Base-by-base conservation (phyloP, 2,329 filamentous ascomycete genomes). In the Fulvia fulva region DNA sequence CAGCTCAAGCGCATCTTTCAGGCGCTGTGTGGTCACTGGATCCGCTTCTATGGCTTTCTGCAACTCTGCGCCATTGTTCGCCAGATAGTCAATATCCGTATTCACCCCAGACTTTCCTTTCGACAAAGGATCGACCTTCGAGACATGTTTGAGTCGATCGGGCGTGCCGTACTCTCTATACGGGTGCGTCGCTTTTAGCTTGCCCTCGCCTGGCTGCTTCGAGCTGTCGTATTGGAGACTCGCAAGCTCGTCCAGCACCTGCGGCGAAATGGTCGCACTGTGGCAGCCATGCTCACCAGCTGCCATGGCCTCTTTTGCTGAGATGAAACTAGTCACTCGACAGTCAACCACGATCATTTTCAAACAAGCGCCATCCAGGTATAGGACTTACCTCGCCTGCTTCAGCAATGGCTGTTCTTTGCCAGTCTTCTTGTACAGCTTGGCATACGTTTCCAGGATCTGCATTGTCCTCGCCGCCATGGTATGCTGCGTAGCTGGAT, bases 251-350 rank as follows among this genome's bases (percentile, higher is more conserved):
- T 63, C 30, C 55, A 87, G 72, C 1, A 87, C 70, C 0, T 71
- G 72, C 0, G 84, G 83, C 0, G 83, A 76, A 34, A 88, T 76
- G 0, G 84, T 87, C 22, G 87, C 80, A 66, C 85, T 81, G 37
- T 84, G 74, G 1, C 81, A 79, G 0, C 84, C 83, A 45, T 62
- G 62, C 37, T 64, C 62, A 1, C 81, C 81, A 1, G 87, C 74
- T 47, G 74, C 74, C 74, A 84, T 80, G n/a, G 84, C 80, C 63
- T 88, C 83, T 1, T 81, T 77, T 1, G 79, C 76, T 0, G 78
- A 82, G 0, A 82, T 85, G 47, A 87, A 71, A 34, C 81, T 83
- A 2, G 83, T 83, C 0, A 81, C 80, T 63, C 79, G 80, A 34
- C 11, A 34, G 63, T 79, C 71, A 30, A 75, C 67, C 56, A 83